Conservation (phyloP, 208 protist species). For the Tritrichomonas foetus region DNA sequence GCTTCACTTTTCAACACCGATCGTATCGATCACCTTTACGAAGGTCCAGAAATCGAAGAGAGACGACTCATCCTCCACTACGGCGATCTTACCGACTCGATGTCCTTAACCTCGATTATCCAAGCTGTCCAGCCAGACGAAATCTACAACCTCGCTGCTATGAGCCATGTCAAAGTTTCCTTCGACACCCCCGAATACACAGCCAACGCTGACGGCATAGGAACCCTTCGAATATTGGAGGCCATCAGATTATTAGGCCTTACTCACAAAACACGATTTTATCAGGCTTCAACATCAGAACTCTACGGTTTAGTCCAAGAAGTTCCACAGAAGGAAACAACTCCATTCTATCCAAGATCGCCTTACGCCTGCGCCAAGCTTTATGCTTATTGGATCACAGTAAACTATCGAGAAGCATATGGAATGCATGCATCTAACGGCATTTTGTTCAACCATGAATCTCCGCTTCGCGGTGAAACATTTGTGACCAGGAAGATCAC, state of each 20-base stretch:
- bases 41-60: background rate
- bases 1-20: slow-evolving; percentile 77
- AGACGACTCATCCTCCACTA: slow-evolving; percentile 60
- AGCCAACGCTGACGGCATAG: slow-evolving; percentile 75
- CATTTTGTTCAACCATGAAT: slow-evolving; percentile 91
- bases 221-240: slow-evolving; percentile 76
- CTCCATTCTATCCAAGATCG: slow-evolving; percentile 87
- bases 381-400: slow-evolving; percentile 76
- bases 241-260: slow-evolving; percentile 71
- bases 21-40: slow-evolving; percentile 51
- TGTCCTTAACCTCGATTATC: slow-evolving; percentile 69
- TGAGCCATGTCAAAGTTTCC: slow-evolving; percentile 83
- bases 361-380: slow-evolving; percentile 82
- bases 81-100: slow-evolving; percentile 79
- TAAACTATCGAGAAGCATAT: slow-evolving; percentile 89
- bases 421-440: slow-evolving; percentile 78
- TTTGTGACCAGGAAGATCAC: slow-evolving; percentile 91
- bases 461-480: slow-evolving; percentile 74
- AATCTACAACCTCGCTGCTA: slow-evolving; percentile 66
- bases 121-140: slow-evolving; percentile 46
- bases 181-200: slow-evolving; percentile 89
- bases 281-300: slow-evolving; percentile 56
- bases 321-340: slow-evolving; percentile 77
- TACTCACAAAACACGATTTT: slow-evolving; percentile 66
- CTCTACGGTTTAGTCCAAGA: slow-evolving; percentile 78